phyloP scores from a whole-genome alignment of 768 basidiomycete species.

The Xerocomus spinulosus region DNA sequence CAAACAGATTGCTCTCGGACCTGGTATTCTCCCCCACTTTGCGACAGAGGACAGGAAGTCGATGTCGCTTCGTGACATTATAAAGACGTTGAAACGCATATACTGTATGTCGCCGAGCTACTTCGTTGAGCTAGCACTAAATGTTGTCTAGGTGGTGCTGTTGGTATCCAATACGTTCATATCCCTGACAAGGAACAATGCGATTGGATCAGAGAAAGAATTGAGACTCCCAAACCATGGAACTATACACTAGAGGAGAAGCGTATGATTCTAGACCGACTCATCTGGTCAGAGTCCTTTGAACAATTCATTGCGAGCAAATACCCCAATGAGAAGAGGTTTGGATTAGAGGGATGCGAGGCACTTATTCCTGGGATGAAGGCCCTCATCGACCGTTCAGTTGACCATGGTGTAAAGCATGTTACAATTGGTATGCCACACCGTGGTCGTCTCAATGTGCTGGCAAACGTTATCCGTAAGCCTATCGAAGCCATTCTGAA shows the following conservation, averaged over 20 bases:
- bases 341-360: constrained; percentile 98
- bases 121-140: background rate
- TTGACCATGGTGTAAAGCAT: constrained; percentile 92
- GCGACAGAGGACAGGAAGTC: constrained; percentile 79
- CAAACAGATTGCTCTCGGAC: constrained; percentile 91
- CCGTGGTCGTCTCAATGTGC: constrained; percentile 95
- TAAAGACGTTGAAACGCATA: constrained; percentile 83
- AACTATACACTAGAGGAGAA: constrained; percentile 98
- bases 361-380: constrained; percentile 99
- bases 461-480: constrained; percentile 98
- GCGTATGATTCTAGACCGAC: constrained; percentile 96
- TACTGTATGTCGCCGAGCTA: constrained; percentile 65
- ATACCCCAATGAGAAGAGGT: constrained; percentile 99
- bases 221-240: constrained; percentile 95
- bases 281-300: constrained; percentile 99
- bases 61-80: constrained; percentile 89
- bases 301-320: constrained; percentile 99
- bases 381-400: constrained; percentile 96
- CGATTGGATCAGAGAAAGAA: constrained; percentile 96
- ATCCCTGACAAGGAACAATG: constrained; percentile 99
- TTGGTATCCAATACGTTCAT: constrained; percentile 91
- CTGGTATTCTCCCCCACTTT: constrained; percentile 95
- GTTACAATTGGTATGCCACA: constrained; percentile 99
- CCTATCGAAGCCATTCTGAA: constrained; percentile 97
- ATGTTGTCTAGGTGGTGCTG: constrained; percentile 59